These are phyloP conservation scores for Scutellaria minor DNA, from an alignment of 257 asterid species.

Conservation along the genomic window DNA sequence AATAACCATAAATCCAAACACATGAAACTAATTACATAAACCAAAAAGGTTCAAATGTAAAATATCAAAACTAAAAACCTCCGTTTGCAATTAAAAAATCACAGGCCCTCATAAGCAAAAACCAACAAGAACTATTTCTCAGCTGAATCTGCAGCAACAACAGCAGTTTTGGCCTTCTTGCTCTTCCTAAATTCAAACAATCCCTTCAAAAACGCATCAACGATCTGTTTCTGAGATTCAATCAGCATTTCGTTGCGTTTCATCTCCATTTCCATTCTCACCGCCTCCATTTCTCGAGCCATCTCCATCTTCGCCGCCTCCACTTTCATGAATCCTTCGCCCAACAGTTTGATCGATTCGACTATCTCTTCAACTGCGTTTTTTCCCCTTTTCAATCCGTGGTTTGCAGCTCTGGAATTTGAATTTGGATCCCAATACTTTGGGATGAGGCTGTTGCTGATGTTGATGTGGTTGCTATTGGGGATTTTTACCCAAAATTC, in stretches of 20 bases:
- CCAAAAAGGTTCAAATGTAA: neutral
- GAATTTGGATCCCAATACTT: constrained; percentile 36
- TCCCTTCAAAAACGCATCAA: constrained; percentile 80
- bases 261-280: constrained; percentile 93
- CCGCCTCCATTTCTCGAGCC: constrained; percentile 83
- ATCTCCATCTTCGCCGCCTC: constrained; percentile 91
- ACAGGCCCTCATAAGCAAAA: neutral
- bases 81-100: neutral
- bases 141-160: constrained; percentile 43
- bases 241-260: constrained; percentile 78
- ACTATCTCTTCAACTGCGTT: constrained; percentile 69
- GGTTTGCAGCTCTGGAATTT: constrained; percentile 22
- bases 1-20: neutral
- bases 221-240: constrained; percentile 83
- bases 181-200: constrained; percentile 61
- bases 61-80: too few relatives aligned
- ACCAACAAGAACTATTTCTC: neutral
- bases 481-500: constrained; percentile 43
- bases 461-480: constrained; percentile 9
- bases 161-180: constrained; percentile 52
- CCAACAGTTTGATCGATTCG: constrained; percentile 64
- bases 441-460: constrained; percentile 33
- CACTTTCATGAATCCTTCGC: constrained; percentile 84
- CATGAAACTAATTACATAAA: neutral
- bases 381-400: constrained; percentile 62